Evolutionary conservation across 2,329 filamentous ascomycete species (phyloP).

Genomic region (Huntiella decipiens): DNA sequence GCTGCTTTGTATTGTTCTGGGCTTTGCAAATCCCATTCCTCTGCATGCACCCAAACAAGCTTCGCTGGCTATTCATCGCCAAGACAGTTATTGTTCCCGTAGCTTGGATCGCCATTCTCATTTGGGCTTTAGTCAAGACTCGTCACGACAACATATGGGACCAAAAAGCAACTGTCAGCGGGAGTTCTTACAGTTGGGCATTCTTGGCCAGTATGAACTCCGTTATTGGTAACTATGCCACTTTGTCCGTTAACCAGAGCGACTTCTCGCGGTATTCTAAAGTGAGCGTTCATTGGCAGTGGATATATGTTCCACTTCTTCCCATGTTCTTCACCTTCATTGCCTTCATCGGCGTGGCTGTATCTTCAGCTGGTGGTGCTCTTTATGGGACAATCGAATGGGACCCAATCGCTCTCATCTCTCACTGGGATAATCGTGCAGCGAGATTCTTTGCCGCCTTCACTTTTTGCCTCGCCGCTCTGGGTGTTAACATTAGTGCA

Average conservation of each 20-base stretch:
- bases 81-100: constrained; percentile 17
- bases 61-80: constrained; percentile 24
- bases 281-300: constrained; percentile 5
- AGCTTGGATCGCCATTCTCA: constrained; percentile 15
- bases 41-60: constrained; percentile 24
- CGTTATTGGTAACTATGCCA: constrained; percentile 30
- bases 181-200: constrained; percentile 26
- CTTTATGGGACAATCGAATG: constrained; percentile 24
- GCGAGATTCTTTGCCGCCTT: constrained; percentile 31
- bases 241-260: constrained; percentile 31
- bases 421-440: constrained; percentile 22
- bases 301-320: constrained; percentile 14
- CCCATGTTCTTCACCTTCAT: constrained; percentile 25
- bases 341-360: constrained; percentile 24
- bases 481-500: constrained; percentile 12
- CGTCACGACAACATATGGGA: constrained; percentile 13
- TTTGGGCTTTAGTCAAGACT: constrained; percentile 19
- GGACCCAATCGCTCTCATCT: constrained; percentile 25
- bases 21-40: constrained; percentile 25
- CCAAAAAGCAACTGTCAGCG: constrained; percentile 15
- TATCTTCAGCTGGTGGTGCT: constrained; percentile 22
- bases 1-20: constrained; percentile 28
- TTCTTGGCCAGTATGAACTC: constrained; percentile 25
- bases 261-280: constrained; percentile 18
- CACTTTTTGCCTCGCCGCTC: constrained; percentile 29